phyloP scores from a whole-genome alignment of 768 basidiomycete species.

The Boletellus sp. region DNA sequence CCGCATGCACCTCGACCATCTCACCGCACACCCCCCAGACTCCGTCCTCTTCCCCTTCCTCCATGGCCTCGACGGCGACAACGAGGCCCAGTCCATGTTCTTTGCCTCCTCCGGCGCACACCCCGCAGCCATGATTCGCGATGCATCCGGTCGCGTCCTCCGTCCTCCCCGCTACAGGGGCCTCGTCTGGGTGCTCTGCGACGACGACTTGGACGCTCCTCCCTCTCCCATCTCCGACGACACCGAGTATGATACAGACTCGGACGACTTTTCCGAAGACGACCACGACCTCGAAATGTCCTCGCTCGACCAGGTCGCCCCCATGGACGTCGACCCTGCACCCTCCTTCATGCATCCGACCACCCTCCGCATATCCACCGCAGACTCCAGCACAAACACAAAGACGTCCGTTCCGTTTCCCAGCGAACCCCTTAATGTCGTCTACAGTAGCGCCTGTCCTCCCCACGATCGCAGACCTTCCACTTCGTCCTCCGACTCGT shows the following conservation, averaged over 20 bases:
- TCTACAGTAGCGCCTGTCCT: neutral
- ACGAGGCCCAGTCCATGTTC: slow-evolving; percentile 76
- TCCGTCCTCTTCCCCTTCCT: slow-evolving; percentile 83
- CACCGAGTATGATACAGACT: slow-evolving; percentile 30
- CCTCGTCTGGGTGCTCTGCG: slow-evolving; percentile 77
- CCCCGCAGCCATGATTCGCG: slow-evolving; percentile 25
- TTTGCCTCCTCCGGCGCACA: slow-evolving; percentile 43
- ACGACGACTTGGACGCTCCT: slow-evolving; percentile 52
- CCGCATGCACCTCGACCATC: slow-evolving; percentile 57
- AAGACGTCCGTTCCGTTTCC: slow-evolving; percentile 9
- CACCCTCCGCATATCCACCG: slow-evolving; percentile 30
- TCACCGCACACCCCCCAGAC: slow-evolving; percentile 73
- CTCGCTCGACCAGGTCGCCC: slow-evolving; percentile 25
- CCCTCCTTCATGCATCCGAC: slow-evolving; percentile 39
- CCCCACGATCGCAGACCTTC: slow-evolving; percentile 32
- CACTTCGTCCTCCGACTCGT: slow-evolving; percentile 24
- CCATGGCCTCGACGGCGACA: slow-evolving; percentile 81
- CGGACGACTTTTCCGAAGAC: slow-evolving; percentile 27
- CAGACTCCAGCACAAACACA: slow-evolving; percentile 7
- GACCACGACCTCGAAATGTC: slow-evolving; percentile 28
- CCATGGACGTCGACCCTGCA: slow-evolving; percentile 27
- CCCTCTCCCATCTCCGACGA: slow-evolving; percentile 20
- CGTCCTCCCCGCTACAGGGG: slow-evolving; percentile 57
- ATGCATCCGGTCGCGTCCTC: slow-evolving; percentile 22
- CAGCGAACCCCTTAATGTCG: slow-evolving; percentile 13